These are phyloP conservation scores for Pichia sp. DNA, from an alignment of 1,139 yeast species.

Conservation along the genomic window DNA sequence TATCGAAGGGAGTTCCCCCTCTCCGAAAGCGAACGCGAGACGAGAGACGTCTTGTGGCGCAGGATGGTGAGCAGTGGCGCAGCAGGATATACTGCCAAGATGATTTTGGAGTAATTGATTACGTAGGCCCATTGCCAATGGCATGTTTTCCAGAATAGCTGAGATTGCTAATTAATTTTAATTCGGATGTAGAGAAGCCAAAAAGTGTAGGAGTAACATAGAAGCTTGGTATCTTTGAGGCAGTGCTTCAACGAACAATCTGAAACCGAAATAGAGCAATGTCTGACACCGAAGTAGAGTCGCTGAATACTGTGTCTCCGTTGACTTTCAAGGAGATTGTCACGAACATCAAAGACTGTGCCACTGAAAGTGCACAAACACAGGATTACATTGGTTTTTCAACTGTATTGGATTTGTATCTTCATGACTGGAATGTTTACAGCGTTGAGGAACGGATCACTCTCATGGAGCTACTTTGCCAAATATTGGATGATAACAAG, in stretches of 20 bases:
- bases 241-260: not conserved
- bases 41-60: not conserved
- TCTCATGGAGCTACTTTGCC: constrained; percentile 40
- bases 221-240: too few relatives aligned
- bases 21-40: not conserved
- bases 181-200: not conserved
- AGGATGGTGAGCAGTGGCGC: constrained; percentile 1
- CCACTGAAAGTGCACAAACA: constrained; percentile 32
- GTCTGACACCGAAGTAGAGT: constrained; percentile 27
- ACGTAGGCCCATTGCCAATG: not conserved
- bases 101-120: not conserved
- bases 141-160: not conserved
- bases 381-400: constrained; percentile 68
- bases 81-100: not conserved
- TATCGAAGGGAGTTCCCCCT: not conserved
- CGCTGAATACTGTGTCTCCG: constrained; percentile 21
- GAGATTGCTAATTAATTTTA: not conserved
- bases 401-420: constrained; percentile 61
- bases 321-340: constrained; percentile 17
- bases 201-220: too few relatives aligned
- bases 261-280: constrained; percentile 3
- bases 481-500: constrained; percentile 40
- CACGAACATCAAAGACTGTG: constrained; percentile 23
- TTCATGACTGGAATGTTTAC: constrained; percentile 47
- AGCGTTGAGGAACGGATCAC: constrained; percentile 44